Evolutionary conservation across 163 green algal genomes (phyloP), one percentile per base, ranked within the genome.

Genomic region (Coccomyxa subellipsoidea): DNA sequence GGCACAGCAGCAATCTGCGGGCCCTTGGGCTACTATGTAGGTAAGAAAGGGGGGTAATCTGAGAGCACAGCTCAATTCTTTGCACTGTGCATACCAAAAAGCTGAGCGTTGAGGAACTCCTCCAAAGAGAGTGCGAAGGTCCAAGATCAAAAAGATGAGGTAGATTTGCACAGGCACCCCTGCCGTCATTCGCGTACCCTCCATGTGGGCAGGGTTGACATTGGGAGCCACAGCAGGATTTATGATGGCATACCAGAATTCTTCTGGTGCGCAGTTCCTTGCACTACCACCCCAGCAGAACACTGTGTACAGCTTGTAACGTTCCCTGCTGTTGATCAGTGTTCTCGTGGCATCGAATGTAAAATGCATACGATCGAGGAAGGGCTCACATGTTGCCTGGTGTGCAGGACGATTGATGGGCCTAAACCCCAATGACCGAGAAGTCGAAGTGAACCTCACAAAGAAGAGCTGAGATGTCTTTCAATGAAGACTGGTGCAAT

Each of bases 231-330:
- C 81, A n/a, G 88, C 81, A 4, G 89, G 89, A 7, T 92, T 92
- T 54, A 84, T 93, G 79, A 69, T 91, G 27, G 86, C 89, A 7
- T 92, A 92, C 75, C 89, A 93, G 75, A 88, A 89, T 69, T 87
- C 77, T 27, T 77, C 79, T 75, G 88, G 89, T 84, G 34, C 12
- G 59, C 38, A 18, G n/a, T 23, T 70, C 76, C 54, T 27, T 36
- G 31, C 36, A 32, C 18, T 7, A 47, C 53, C n/a, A 69, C 1
- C 32, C 25, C 7, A 37, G 4, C 38, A 66, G 5, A 69, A 0
- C 25, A 38, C 38, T 80, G 76, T 69, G 6, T 31, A n/a, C n/a
- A n/a, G n/a, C n/a, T n/a, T n/a, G n/a, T n/a, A n/a, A n/a, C n/a
- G n/a, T n/a, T n/a, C n/a, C n/a, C n/a, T n/a, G n/a, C n/a, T n/a